Conservation (phyloP, 2,329 filamentous ascomycete species). For the Boeremia exigua region DNA sequence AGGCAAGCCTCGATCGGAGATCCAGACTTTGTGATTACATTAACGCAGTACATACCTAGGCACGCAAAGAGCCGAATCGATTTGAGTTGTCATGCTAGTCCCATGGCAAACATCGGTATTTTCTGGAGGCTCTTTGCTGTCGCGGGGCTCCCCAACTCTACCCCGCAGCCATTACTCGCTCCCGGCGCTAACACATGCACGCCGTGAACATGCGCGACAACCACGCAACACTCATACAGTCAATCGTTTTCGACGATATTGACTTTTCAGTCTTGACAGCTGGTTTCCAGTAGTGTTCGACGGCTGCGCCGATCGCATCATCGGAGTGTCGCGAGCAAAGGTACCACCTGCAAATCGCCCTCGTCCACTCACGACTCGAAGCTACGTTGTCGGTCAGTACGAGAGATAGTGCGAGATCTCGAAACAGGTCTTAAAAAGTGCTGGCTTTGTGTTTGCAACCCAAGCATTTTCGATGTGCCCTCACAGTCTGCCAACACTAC, state of each 20-base stretch:
- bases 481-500: neutral
- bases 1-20: neutral
- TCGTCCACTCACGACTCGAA: too few species aligned
- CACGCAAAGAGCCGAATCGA: conserved; percentile 17
- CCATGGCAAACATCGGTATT: conserved; percentile 32
- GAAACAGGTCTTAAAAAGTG: neutral
- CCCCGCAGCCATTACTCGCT: conserved; percentile 28
- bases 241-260: too few species aligned
- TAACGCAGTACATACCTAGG: neutral
- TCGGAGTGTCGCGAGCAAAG: too few species aligned
- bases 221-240: neutral
- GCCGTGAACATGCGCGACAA: neutral
- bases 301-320: too few species aligned
- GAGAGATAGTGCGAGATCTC: too few species aligned
- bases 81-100: conserved; percentile 17
- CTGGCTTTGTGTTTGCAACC: neutral
- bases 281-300: too few species aligned
- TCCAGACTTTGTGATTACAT: neutral
- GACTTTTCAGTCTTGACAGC: too few species aligned
- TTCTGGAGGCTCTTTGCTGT: conserved; percentile 1
- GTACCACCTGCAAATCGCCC: too few species aligned
- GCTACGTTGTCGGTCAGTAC: too few species aligned
- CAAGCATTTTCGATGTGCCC: neutral
- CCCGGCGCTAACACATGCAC: conserved; percentile 19
- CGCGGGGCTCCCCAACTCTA: conserved; percentile 23